Evolutionary conservation across 1,284 basidiomycete species (phyloP).

Genomic region (Marasmius tenuissimus): DNA sequence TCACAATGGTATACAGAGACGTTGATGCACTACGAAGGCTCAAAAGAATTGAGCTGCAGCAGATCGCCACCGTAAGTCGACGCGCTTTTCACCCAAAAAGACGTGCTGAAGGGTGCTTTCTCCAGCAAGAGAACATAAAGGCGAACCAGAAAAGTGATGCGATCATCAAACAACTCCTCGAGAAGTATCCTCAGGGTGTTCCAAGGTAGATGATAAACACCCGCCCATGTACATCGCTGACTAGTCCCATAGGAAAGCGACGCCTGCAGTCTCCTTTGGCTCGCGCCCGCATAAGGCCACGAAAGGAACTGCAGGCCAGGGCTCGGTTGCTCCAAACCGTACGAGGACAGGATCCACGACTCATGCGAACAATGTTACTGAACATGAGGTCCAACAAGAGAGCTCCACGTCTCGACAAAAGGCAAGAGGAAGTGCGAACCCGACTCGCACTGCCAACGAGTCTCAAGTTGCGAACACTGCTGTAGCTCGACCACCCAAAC

Average conservation of each 20-base stretch:
- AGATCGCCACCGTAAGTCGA: constrained; percentile 5
- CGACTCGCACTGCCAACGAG: too few species aligned
- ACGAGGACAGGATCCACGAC: too few species aligned
- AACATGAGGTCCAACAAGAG: too few species aligned
- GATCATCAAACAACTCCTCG: constrained; percentile 27
- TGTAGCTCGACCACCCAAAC: constrained; percentile 2
- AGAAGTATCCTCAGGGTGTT: constrained; percentile 24
- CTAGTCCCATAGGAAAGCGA: not conserved
- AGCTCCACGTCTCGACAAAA: too few species aligned
- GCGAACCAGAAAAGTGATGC: constrained; percentile 26
- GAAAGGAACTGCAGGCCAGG: too few species aligned
- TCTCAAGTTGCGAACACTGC: too few species aligned
- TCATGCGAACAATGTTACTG: too few species aligned
- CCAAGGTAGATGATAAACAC: constrained; percentile 12
- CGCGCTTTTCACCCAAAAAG: not conserved
- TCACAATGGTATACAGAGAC: not conserved
- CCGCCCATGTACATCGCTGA: not conserved
- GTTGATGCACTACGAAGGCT: not conserved
- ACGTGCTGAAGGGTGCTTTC: not conserved
- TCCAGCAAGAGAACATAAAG: constrained; percentile 16
- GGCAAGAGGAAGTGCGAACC: too few species aligned
- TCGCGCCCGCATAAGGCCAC: too few species aligned
- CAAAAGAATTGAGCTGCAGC: constrained; percentile 8
- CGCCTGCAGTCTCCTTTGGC: not conserved
- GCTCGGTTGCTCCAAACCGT: too few species aligned